Conservation (phyloP, 2,329 filamentous ascomycete species). For the Thelonectria rubi region DNA sequence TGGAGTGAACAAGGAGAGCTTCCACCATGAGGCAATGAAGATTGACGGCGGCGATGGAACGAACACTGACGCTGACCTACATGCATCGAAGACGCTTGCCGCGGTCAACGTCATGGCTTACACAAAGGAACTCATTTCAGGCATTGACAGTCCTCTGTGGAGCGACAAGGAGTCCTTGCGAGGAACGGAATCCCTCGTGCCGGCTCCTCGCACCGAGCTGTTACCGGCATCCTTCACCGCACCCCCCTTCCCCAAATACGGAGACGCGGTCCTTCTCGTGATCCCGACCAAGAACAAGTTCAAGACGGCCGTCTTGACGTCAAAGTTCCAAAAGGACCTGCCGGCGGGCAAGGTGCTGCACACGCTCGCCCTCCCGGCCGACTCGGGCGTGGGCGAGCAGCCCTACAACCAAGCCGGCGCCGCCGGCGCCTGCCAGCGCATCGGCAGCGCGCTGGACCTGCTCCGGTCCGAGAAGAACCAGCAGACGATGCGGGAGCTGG, state of each 20-base stretch:
- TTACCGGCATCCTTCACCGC: not conserved
- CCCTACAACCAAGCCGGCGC: constrained; percentile 12
- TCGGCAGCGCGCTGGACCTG: not conserved
- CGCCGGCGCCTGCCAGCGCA: constrained; percentile 2
- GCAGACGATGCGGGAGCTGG: not conserved
- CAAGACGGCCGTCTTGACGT: not conserved
- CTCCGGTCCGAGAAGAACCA: not conserved
- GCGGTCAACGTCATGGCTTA: not conserved
- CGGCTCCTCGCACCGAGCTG: not conserved
- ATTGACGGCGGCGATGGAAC: not conserved
- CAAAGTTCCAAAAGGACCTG: not conserved
- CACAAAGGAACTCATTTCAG: not conserved
- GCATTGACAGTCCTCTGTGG: not conserved
- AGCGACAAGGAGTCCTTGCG: not conserved
- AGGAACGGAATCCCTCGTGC: not conserved
- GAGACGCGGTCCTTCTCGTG: constrained; percentile 4
- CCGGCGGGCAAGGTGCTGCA: not conserved
- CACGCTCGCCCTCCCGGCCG: not conserved
- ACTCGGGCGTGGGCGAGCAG: constrained; percentile 12
- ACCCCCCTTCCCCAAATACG: not conserved
- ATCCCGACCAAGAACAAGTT: constrained; percentile 9
- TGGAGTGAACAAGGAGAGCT: not conserved
- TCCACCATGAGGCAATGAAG: not conserved
- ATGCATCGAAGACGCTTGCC: not conserved
- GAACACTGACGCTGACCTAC: not conserved